These are phyloP conservation scores for Verticillium albo-atrum DNA, from an alignment of 2,329 filamentous ascomycete species.

Conservation along the genomic window DNA sequence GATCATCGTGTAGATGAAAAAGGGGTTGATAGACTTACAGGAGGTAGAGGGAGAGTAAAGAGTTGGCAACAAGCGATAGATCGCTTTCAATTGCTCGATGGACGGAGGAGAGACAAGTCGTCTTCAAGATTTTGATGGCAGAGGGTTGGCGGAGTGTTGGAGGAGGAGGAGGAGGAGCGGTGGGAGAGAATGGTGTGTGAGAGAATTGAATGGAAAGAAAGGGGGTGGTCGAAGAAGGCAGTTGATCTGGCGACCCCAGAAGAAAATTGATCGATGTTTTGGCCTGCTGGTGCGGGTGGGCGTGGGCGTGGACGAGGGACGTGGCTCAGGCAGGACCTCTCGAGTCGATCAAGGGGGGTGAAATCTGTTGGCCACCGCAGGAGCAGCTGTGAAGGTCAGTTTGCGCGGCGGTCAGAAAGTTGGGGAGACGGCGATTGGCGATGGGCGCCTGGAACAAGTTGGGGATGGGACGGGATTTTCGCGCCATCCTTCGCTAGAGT, in stretches of 20 bases:
- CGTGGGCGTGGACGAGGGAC: neutral
- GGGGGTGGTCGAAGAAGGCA: conserved; percentile 7
- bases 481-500: too few species aligned
- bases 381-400: neutral
- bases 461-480: neutral
- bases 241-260: conserved; percentile 6
- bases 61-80: neutral
- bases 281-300: conserved; percentile 1
- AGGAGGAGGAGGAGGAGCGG: neutral
- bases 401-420: neutral
- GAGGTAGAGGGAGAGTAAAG: too few species aligned
- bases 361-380: neutral
- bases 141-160: too few species aligned
- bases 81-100: neutral
- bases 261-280: neutral
- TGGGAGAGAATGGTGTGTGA: conserved; percentile 2
- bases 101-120: neutral
- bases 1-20: neutral
- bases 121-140: neutral
- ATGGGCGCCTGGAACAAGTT: neutral
- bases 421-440: neutral
- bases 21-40: neutral
- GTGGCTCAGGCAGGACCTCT: neutral
- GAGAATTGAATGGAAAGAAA: conserved; percentile 8
- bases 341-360: neutral